A percentile compares a stretch with the other conserved stretches of the same genome.
Evolutionary conservation across 2,329 filamentous ascomycete species (phyloP).

Genomic region (Pezicula radicicola): DNA sequence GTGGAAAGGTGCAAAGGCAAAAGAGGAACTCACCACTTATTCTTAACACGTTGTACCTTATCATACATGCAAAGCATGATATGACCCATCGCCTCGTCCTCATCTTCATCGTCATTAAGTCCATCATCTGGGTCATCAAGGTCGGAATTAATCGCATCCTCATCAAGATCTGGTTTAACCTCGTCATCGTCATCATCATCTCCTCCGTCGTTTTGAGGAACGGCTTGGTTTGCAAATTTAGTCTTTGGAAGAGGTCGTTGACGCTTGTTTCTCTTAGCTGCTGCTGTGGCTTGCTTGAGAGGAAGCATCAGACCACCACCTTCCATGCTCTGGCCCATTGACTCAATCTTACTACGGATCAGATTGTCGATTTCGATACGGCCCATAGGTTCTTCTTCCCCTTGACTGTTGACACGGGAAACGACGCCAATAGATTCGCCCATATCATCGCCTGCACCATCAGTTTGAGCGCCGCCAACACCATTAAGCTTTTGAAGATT

Average conservation of each 20-base stretch:
- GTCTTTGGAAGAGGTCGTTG: slow-evolving; percentile 6
- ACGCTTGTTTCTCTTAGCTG: slow-evolving; percentile 35
- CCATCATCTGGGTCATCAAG: slow-evolving; percentile 93
- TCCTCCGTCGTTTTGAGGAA: slow-evolving; percentile 58
- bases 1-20: neutral
- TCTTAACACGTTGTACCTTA: slow-evolving; percentile 98
- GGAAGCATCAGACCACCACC: slow-evolving; percentile 75
- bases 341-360: slow-evolving; percentile 66
- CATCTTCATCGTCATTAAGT: slow-evolving; percentile 78
- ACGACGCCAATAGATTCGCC: slow-evolving; percentile 53
- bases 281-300: slow-evolving; percentile 38
- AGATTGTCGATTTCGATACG: slow-evolving; percentile 64
- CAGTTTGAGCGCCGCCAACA: slow-evolving; percentile 61
- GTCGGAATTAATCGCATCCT: slow-evolving; percentile 98
- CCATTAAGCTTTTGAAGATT: slow-evolving; percentile 29
- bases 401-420: slow-evolving; percentile 51
- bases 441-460: slow-evolving; percentile 64
- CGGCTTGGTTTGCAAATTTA: slow-evolving; percentile 12
- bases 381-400: slow-evolving; percentile 52
- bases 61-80: slow-evolving; percentile 99
- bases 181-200: slow-evolving; percentile 62
- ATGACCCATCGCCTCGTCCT: slow-evolving; percentile 78
- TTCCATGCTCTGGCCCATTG: slow-evolving; percentile 65
- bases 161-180: slow-evolving; percentile 59
- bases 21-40: slow-evolving; percentile 70